Percentiles rank a stretch among this genome's conserved stretches.
Evolutionary conservation across 441 rosid genomes (phyloP).

Genomic region (Mallotus japonicus): DNA sequence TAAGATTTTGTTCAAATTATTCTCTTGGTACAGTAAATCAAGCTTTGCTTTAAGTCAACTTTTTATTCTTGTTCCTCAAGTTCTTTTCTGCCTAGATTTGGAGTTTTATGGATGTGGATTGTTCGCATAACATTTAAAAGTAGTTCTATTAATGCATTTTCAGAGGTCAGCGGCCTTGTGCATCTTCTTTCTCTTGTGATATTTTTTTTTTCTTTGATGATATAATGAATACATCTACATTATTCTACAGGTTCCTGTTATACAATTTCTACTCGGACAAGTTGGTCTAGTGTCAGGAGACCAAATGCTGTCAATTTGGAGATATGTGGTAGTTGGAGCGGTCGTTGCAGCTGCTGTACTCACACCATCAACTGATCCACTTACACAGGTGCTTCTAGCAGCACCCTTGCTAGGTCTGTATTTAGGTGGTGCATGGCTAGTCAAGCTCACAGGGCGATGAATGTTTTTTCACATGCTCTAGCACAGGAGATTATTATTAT

Average conservation of each 20-base stretch:
- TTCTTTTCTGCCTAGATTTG: not conserved
- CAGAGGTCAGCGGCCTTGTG: not conserved
- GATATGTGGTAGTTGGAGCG: constrained; percentile 92
- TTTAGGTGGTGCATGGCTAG: constrained; percentile 91
- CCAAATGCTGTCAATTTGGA: constrained; percentile 96
- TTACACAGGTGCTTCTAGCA: constrained; percentile 89
- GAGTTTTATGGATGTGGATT: not conserved
- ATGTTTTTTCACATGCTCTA: not conserved
- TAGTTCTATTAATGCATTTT: not conserved
- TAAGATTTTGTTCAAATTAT: not conserved
- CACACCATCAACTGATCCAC: constrained; percentile 97
- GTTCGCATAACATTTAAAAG: not conserved
- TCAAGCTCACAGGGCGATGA: constrained; percentile 81
- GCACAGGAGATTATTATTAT: not conserved
- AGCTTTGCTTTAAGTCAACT: not conserved
- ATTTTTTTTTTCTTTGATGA: too few species aligned
- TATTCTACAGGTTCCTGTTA: constrained; percentile 83
- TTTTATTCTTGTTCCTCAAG: not conserved
- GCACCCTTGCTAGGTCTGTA: constrained; percentile 85
- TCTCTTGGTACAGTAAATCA: not conserved
- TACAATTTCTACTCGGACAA: constrained; percentile 89
- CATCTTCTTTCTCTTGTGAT: not conserved
- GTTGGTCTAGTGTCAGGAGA: constrained; percentile 83
- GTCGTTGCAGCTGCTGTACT: constrained; percentile 89
- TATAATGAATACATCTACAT: not conserved